Evolutionary conservation across 1,284 basidiomycete species (phyloP).

Genomic region (Cystobasidium sp.): DNA sequence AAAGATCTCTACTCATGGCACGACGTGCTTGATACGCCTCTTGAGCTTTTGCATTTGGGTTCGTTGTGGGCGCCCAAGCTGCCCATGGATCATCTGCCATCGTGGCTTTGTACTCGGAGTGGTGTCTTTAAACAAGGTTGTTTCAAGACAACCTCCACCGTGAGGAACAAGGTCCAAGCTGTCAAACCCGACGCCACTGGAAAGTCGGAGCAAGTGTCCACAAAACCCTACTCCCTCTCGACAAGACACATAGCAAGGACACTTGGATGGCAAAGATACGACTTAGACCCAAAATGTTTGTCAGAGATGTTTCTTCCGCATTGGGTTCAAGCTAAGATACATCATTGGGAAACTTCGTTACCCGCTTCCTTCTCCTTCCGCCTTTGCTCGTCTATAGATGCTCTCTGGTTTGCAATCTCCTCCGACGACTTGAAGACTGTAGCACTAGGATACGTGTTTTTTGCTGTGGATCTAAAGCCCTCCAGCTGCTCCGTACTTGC

Average conservation of each 20-base stretch:
- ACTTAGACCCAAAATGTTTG: too few species aligned
- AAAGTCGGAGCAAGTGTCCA: too few species aligned
- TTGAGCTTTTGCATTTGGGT: neutral
- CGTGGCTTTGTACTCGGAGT: neutral
- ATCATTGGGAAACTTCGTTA: slow-evolving; percentile 65
- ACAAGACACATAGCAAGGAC: too few species aligned
- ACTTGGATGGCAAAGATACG: too few species aligned
- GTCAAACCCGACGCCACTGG: too few species aligned
- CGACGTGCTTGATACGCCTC: slow-evolving; percentile 15
- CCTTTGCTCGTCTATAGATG: slow-evolving; percentile 13
- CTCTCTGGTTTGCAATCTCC: neutral
- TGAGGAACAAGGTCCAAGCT: neutral
- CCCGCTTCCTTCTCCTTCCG: slow-evolving; percentile 58
- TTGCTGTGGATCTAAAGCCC: slow-evolving; percentile 66
- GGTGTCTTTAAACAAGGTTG: neutral
- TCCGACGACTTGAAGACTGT: slow-evolving; percentile 65
- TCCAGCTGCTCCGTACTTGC: slow-evolving; percentile 62
- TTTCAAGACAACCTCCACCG: neutral
- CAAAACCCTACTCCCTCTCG: too few species aligned
- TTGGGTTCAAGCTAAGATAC: neutral
- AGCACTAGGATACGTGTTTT: slow-evolving; percentile 65
- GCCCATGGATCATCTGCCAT: slow-evolving; percentile 33
- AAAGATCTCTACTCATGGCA: slow-evolving; percentile 18
- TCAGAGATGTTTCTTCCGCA: neutral
- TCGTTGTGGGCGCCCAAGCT: slow-evolving; percentile 6